Evolutionary conservation across 345 rosid species (phyloP), one percentile per base, ranked within the genome.

Genomic region (Aquilaria yunnanensis): DNA sequence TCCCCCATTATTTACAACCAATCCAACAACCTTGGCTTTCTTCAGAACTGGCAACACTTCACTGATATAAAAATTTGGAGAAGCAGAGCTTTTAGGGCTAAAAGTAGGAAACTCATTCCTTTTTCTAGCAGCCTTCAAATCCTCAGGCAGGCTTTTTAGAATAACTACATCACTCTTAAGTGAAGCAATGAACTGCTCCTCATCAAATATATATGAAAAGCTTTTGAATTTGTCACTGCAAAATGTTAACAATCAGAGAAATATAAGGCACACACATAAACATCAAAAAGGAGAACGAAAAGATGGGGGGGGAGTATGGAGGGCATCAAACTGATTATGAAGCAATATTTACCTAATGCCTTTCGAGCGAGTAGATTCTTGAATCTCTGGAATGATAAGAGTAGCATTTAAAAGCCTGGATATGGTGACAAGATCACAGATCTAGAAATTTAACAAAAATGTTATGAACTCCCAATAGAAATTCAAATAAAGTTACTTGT

Each of bases 391-490:
- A 83, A 95, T 81, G 80, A 91, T 86, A 78, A 95, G 99, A 67
- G 99, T 95, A 81, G 98, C 99, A 87, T 95, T 95, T 70, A 95
- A 75, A 79, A 95, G 99, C 92, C 98, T 91, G 85, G 99, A 81
- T 79, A 95, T 83, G 81, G 92, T 81, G 80, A 95, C 99, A 85
- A 95, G 97, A 89, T 95, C 99, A 81, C 98, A 91, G 73, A 95
- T 85, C 98, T 95, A 89, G 85, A 85, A 79, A 88, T 81, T 76
- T 78, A 78, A 77, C 80, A 85, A 74, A 72, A 65, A 70, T 16
- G 80, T 80, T 78, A 80, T 59, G 70, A 74, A 70, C 70, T 62
- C 60, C 47, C 65, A 10, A 60, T 12, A 71, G 56, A 33, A 63
- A 10, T 57, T 43, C 14, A 16, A 61, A 29, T 59, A 57, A 69